Conservation (phyloP, 805 yeast species). For the Saturnispora galanensis region DNA sequence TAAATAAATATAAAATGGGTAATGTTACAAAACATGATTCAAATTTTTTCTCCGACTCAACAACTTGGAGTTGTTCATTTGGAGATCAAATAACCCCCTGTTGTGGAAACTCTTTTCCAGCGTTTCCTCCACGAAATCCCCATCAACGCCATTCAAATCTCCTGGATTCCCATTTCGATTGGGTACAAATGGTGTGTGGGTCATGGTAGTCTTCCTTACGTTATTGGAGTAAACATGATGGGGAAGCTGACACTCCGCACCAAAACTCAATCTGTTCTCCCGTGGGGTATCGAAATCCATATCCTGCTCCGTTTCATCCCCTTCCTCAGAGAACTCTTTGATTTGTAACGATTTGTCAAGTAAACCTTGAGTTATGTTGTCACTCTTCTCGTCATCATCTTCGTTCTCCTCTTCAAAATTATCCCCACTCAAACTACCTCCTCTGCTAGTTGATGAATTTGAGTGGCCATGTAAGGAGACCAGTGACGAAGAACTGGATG, state of each 20-base stretch:
- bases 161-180: not conserved
- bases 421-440: too few species aligned
- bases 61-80: slow-evolving; percentile 54
- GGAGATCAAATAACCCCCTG: slow-evolving; percentile 36
- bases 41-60: slow-evolving; percentile 41
- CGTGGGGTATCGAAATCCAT: slow-evolving; percentile 12
- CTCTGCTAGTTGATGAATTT: slow-evolving; percentile 4
- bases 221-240: slow-evolving; percentile 2
- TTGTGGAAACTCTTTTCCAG: slow-evolving; percentile 16
- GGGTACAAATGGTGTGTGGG: slow-evolving; percentile 14
- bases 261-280: slow-evolving; percentile 4
- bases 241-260: not conserved
- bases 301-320: slow-evolving; percentile 14
- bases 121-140: slow-evolving; percentile 1
- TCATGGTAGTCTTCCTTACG: slow-evolving; percentile 8
- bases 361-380: not conserved
- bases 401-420: slow-evolving; percentile 9
- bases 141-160: not conserved
- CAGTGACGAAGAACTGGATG: slow-evolving; percentile 13
- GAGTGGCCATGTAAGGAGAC: slow-evolving; percentile 2
- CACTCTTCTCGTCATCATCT: slow-evolving; percentile 6
- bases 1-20: not conserved
- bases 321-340: slow-evolving; percentile 2
- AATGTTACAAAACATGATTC: not conserved
- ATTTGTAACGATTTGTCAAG: not conserved